Percentiles rank a stretch among this genome's conserved stretches.
Conservation (phyloP, 192 early-diverging fungal species). For the Coemansia erecta region DNA sequence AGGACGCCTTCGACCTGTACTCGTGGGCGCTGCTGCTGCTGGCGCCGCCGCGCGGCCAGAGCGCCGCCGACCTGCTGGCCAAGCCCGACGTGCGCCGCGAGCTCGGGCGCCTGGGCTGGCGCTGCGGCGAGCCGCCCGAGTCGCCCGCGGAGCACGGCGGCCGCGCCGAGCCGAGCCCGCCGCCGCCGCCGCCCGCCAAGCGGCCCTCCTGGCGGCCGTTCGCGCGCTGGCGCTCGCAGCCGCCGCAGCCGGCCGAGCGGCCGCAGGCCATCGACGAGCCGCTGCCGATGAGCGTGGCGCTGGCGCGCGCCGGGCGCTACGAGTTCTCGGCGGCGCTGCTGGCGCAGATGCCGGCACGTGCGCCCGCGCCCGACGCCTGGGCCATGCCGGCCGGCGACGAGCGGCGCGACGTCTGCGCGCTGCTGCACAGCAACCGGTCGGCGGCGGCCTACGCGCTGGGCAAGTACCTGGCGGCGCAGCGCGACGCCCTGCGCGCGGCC, state of each 20-base stretch:
- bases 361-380: slow-evolving; percentile 4
- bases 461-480: slow-evolving; percentile 35
- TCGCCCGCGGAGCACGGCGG: background rate
- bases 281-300: slow-evolving; percentile 26
- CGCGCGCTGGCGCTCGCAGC: background rate
- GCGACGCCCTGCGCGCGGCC: slow-evolving; percentile 29
- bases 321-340: slow-evolving; percentile 43
- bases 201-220: slow-evolving; percentile 3
- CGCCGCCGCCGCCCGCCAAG: background rate
- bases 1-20: slow-evolving; percentile 54
- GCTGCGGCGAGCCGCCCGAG: background rate
- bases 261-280: slow-evolving; percentile 42
- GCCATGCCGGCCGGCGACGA: slow-evolving; percentile 17
- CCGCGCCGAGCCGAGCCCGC: slow-evolving; percentile 2
- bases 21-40: slow-evolving; percentile 51
- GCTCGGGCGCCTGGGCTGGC: slow-evolving; percentile 27
- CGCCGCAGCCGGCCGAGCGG: background rate
- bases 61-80: slow-evolving; percentile 26
- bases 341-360: slow-evolving; percentile 14
- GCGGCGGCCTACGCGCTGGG: slow-evolving; percentile 41
- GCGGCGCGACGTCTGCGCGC: slow-evolving; percentile 31
- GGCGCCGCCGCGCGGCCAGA: slow-evolving; percentile 21
- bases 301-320: slow-evolving; percentile 28
- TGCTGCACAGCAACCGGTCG: slow-evolving; percentile 49
- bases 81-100: slow-evolving; percentile 10